Conservation (phyloP, 2,329 filamentous ascomycete species). For the Herpotrichia juniperi region DNA sequence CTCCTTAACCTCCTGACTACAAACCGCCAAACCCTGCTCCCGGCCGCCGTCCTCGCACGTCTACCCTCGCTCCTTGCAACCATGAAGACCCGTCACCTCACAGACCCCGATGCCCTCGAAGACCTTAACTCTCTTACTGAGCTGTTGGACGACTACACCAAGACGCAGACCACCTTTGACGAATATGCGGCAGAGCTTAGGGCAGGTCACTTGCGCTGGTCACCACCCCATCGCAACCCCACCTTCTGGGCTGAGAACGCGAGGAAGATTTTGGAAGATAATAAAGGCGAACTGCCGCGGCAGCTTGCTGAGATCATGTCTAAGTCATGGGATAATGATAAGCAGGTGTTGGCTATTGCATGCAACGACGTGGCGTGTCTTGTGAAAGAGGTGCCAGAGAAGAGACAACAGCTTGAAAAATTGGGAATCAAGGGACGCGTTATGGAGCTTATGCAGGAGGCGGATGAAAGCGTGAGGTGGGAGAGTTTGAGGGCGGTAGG, state of each 20-base stretch:
- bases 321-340: slow-evolving; percentile 83
- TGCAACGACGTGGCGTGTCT: slow-evolving; percentile 91
- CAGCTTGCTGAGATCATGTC: slow-evolving; percentile 86
- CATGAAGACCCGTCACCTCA: slow-evolving; percentile 58
- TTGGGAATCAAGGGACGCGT: slow-evolving; percentile 83
- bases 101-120: slow-evolving; percentile 59
- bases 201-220: slow-evolving; percentile 89
- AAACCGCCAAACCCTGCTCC: slow-evolving; percentile 73
- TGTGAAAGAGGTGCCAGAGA: slow-evolving; percentile 88
- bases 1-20: slow-evolving; percentile 83
- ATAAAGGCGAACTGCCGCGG: slow-evolving; percentile 77
- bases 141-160: slow-evolving; percentile 85
- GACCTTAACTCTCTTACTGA: slow-evolving; percentile 54
- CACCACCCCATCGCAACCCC: slow-evolving; percentile 83
- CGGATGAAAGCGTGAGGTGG: slow-evolving; percentile 88
- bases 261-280: slow-evolving; percentile 80
- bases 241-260: slow-evolving; percentile 94
- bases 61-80: slow-evolving; percentile 69
- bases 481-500: slow-evolving; percentile 87
- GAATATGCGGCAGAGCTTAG: slow-evolving; percentile 81
- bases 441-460: slow-evolving; percentile 92
- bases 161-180: slow-evolving; percentile 70
- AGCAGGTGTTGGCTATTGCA: slow-evolving; percentile 85
- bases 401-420: slow-evolving; percentile 79
- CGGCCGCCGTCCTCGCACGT: slow-evolving; percentile 83